Evolutionary conservation across 345 rosid genomes (phyloP).

Genomic region (Eucalyptus lansdowneana): DNA sequence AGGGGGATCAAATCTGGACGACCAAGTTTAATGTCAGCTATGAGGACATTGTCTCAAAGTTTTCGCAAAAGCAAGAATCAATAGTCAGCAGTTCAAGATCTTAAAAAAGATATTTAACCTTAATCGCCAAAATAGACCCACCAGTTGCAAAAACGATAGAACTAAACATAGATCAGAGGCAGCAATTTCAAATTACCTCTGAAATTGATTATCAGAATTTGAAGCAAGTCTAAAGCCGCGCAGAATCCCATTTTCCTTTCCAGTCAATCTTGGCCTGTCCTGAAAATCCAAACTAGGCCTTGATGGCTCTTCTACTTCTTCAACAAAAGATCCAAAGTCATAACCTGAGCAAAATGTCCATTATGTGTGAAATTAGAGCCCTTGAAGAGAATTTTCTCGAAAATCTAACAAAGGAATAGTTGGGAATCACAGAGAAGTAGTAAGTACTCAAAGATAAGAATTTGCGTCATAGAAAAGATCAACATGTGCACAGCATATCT

Average conservation of each 20-base stretch:
- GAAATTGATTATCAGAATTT: slow-evolving; percentile 45
- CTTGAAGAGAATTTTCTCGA: not conserved
- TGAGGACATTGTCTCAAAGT: not conserved
- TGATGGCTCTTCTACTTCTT: slow-evolving; percentile 75
- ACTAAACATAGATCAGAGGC: not conserved
- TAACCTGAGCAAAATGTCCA: slow-evolving; percentile 34
- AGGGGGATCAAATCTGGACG: slow-evolving; percentile 75
- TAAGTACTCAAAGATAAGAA: not conserved
- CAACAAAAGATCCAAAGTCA: slow-evolving; percentile 47
- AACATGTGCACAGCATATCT: not conserved
- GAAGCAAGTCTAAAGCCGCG: slow-evolving; percentile 69
- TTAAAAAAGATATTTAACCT: not conserved
- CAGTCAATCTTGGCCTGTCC: slow-evolving; percentile 42
- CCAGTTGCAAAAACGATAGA: not conserved
- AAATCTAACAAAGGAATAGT: not conserved
- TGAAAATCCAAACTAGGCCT: slow-evolving; percentile 9
- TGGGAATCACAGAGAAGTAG: not conserved
- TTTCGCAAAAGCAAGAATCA: not conserved
- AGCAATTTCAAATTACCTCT: slow-evolving; percentile 37
- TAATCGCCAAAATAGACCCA: not conserved
- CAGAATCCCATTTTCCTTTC: slow-evolving; percentile 52
- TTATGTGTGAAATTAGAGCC: not conserved
- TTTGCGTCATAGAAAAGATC: not conserved
- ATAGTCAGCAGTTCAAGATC: not conserved
- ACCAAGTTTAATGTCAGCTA: not conserved